phyloP scores from a whole-genome alignment of 257 asterid genomes.

The Gynochthodes officinalis region DNA sequence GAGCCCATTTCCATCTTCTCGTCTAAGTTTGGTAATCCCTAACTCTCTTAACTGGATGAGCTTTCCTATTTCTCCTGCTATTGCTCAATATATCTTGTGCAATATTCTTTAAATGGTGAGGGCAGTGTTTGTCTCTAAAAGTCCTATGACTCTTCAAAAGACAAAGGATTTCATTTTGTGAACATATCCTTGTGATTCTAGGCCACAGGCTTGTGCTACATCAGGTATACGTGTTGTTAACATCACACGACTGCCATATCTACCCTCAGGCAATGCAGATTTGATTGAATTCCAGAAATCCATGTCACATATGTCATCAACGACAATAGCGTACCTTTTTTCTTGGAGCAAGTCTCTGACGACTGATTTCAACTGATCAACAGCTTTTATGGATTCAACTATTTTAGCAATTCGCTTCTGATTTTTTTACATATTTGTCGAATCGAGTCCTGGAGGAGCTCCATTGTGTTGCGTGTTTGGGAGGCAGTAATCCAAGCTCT shows the following conservation, averaged over 20 bases:
- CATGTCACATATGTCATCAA: constrained; percentile 27
- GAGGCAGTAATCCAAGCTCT: constrained; percentile 21
- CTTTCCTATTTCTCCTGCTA: constrained; percentile 23
- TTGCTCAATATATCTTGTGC: constrained; percentile 6
- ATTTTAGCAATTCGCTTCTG: background rate
- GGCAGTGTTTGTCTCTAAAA: constrained; percentile 1
- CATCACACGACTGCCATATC: constrained; percentile 22
- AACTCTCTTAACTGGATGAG: constrained; percentile 23
- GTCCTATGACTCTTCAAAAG: constrained; percentile 21
- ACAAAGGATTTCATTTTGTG: constrained; percentile 20
- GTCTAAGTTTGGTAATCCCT: constrained; percentile 24
- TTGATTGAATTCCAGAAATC: constrained; percentile 19
- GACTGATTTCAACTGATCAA: constrained; percentile 5
- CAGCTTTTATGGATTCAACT: constrained; percentile 4
- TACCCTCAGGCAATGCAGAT: constrained; percentile 20
- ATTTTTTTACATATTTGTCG: constrained; percentile 2
- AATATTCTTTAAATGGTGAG: constrained; percentile 5
- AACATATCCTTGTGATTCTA: constrained; percentile 9
- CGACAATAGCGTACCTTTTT: constrained; percentile 17
- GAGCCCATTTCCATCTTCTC: constrained; percentile 24
- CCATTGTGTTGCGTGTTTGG: background rate
- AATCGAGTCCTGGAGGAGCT: constrained; percentile 14
- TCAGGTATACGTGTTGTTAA: constrained; percentile 20
- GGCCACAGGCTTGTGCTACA: constrained; percentile 7
- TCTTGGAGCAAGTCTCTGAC: constrained; percentile 8